Base-by-base conservation (phyloP, 768 basidiomycete species). In the Mycena epipterygia region DNA sequence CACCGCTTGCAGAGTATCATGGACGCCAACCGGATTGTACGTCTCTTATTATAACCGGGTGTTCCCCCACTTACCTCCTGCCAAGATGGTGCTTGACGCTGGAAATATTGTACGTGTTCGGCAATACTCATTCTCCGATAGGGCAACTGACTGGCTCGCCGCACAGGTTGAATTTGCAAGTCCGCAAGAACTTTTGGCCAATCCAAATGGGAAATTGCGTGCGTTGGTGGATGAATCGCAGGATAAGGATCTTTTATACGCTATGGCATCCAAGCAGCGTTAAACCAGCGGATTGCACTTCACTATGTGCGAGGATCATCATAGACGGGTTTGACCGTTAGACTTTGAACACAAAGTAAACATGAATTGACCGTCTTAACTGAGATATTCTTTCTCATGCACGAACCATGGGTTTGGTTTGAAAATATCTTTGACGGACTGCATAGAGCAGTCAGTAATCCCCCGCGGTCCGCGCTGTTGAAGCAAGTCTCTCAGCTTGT, bases 1-100 rank as follows among this genome's bases (percentile, higher is more conserved):
- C 70, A 71, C 42, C 41, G 70, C 1, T 53, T 79, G 25, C 76
- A 72, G 27, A 78, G 75, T 11, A 74, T 77, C 58, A 78, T 77
- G 72, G 76, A 75, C 46, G 68, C 72, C 17, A 77, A 78, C 48
- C 71, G 71, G 16, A 72, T 77, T 16, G 73, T 77, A 58, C 19
- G 76, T 75, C n/a, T 13, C 32, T 7, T 30, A 3, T 25, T 21
- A 8, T 0, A 9, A 17, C 30, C 9, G 19, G 13, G 7, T 17
- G 29, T 17, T 32, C 1, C 25, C 7, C 21, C 9, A 42, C 4
- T 52, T 27, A 51, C 7, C 30, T 42, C 14, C 17, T 51, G 1
- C 14, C 14, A 3, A 67, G 57, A 67, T 67, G 57, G 66, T 67
- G 7, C 66, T 67, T 7, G 58, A 60, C 25, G 49, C 66, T 9